Conservation (phyloP, 352 stramenopile species). For the Phytophthora citricola region DNA sequence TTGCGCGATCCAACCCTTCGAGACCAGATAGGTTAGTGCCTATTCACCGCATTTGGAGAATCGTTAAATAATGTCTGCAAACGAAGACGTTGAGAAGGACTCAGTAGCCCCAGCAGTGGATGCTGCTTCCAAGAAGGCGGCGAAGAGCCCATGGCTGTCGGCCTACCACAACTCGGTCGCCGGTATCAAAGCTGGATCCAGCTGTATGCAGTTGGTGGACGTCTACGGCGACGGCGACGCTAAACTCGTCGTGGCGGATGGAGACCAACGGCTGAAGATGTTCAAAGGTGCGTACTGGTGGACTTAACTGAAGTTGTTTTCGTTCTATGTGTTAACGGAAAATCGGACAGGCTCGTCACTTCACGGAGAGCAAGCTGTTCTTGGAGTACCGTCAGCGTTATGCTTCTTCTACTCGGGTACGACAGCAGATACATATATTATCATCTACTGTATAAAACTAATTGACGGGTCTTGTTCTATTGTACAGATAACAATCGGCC, state of each 20-base stretch:
- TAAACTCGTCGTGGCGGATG: conserved; percentile 82
- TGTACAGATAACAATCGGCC: conserved; percentile 63
- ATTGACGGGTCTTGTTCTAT: not conserved
- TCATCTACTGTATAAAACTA: not conserved
- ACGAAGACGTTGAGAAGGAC: conserved; percentile 36
- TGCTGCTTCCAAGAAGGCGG: conserved; percentile 27
- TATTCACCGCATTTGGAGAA: conserved; percentile 21
- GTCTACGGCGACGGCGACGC: conserved; percentile 86
- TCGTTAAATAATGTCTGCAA: conserved; percentile 13
- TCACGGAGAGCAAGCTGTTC: conserved; percentile 80
- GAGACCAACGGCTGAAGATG: conserved; percentile 87
- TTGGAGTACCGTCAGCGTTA: conserved; percentile 77
- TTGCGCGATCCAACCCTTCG: conserved; percentile 27
- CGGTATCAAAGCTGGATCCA: conserved; percentile 84
- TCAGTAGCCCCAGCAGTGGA: conserved; percentile 3
- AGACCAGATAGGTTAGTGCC: conserved; percentile 7
- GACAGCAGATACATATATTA: not conserved
- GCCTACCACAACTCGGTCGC: conserved; percentile 92
- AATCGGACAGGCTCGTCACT: conserved; percentile 61
- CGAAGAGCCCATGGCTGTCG: conserved; percentile 79
- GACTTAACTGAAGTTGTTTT: not conserved
- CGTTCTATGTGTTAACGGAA: not conserved
- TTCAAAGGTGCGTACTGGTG: conserved; percentile 68
- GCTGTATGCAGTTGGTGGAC: conserved; percentile 79
- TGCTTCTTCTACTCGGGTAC: conserved; percentile 77